A percentile compares a stretch with the other conserved stretches of the same genome.
Conservation (phyloP, 345 rosid genomes). For the Excoecaria agallocha region DNA sequence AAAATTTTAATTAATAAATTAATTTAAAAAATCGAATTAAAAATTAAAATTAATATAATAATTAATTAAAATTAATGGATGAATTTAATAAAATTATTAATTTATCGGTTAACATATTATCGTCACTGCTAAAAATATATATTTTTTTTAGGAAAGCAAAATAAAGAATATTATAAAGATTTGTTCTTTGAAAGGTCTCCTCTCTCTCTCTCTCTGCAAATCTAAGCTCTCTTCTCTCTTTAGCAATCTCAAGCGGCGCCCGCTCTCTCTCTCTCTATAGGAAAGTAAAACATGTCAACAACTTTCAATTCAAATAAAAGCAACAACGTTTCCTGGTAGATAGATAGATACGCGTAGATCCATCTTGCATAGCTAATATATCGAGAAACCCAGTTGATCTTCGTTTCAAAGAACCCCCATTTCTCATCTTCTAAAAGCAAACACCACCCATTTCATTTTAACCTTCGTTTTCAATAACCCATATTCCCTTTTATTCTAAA, state of each 20-base stretch:
- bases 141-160: too few relatives aligned
- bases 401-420: background rate
- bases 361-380: background rate
- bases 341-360: background rate
- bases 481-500: background rate
- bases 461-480: background rate
- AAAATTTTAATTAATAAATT: too few relatives aligned
- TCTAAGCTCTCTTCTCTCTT: background rate
- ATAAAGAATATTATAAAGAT: too few relatives aligned
- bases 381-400: background rate
- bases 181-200: background rate
- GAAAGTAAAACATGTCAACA: slow-evolving; percentile 12
- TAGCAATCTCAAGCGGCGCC: background rate
- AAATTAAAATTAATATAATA: too few relatives aligned
- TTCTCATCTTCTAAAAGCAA: background rate
- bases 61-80: too few relatives aligned
- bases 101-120: too few relatives aligned
- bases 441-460: background rate
- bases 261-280: background rate
- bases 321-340: slow-evolving; percentile 1
- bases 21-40: too few relatives aligned
- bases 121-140: too few relatives aligned
- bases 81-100: too few relatives aligned
- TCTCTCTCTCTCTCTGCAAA: background rate
- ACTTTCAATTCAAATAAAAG: slow-evolving; percentile 9